Base-by-base conservation (phyloP, 495 filamentous ascomycete genomes). In the Tuber melanosporum region DNA sequence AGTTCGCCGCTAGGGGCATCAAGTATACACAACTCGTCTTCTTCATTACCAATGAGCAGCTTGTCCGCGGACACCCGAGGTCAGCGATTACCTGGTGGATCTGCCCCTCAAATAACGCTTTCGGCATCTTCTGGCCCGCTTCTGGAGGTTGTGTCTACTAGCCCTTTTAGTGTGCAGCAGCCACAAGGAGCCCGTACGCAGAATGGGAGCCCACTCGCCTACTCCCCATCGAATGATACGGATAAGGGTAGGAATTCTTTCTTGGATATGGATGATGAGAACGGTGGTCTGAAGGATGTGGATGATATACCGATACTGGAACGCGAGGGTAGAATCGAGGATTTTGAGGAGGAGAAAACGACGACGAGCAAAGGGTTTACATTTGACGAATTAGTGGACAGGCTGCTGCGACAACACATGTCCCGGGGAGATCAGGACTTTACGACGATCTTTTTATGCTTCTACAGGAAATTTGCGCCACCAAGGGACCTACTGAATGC, bases 391-490 rank as follows among this genome's bases (percentile, higher is more conserved):
- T 87, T 99, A 14, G 91, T 98, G 22, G 94, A 98, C 83, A 91
- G 93, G 69, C 87, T 99, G 45, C 86, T 98, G 43, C 88, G 91
- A 0, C 88, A 91, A 74, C 92, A 92, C 49, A 91, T 95, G 87
- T 93, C 93, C 47, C 94, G 93, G 83, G 87, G 90, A 9, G 95
- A 98, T 83, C 87, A 88, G 32, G 97, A 96, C 83, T 98, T 98
- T 84, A 87, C 87, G 26, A 88, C 91, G 43, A 91, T 94, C 14
- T 98, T 98, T 82, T 86, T 98, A 32, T 96, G 94, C 76, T 87
- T 98, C n/a, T 98, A 97, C 83, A 92, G 95, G 73, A 97, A 94
- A 85, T 98, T 99, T 77, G 92, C 94, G 7, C 88, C 95, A 6
- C 95, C 95, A 0, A 87, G 87, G 20, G 87, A 91, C 57, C 88